Evolutionary conservation across 2,329 filamentous ascomycete genomes (phyloP), one percentile per base, ranked within the genome.

Genomic region (Blastomyces parvus): DNA sequence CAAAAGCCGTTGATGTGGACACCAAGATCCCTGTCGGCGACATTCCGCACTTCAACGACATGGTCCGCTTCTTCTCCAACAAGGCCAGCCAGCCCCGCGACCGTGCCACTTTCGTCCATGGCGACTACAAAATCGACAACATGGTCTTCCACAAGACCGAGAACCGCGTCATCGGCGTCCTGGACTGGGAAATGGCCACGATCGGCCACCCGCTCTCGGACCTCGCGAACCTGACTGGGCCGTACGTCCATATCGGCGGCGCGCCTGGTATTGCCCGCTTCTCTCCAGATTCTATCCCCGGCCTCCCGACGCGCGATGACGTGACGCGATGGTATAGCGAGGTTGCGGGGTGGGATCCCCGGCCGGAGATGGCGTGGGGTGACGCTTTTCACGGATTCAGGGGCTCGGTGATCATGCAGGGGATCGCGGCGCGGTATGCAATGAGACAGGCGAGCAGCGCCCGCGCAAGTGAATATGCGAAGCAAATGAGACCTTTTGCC

Each of bases 181-280:
- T 97, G 6, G 94, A 99, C 78, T 97, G 93, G 93, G 94, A 97
- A 79, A 96, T 99, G 91, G 91, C 91, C 44, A 97, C 94, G 0
- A 87, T 97, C 62, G 94, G 94, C n/a, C 93, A 99, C 74, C 94
- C 94, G 0, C 83, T 97, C 27, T 93, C 89, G 6, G 94, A 99
- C 74, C 80, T 97, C 50, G 87, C 87, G 74, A 97, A 97, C 76
- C 81, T 97, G 69, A 80, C 75, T 62, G 74, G 76, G 60, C 74
- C 78, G 4, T 78, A 74, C 67, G 71, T 72, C 59, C 67, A 76
- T 46, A 71, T 70, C 53, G 71, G 71, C 38, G 74, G 70, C 66
- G 77, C 66, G 70, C 69, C 72, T 38, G 72, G 75, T 62, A 75
- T 75, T 48, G 67, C 75, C 53, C 67, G 78, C 22, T 93, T 93